These are phyloP conservation scores for Myriosclerotinia curreyana DNA, from an alignment of 2,329 filamentous ascomycete species.

Conservation along the genomic window DNA sequence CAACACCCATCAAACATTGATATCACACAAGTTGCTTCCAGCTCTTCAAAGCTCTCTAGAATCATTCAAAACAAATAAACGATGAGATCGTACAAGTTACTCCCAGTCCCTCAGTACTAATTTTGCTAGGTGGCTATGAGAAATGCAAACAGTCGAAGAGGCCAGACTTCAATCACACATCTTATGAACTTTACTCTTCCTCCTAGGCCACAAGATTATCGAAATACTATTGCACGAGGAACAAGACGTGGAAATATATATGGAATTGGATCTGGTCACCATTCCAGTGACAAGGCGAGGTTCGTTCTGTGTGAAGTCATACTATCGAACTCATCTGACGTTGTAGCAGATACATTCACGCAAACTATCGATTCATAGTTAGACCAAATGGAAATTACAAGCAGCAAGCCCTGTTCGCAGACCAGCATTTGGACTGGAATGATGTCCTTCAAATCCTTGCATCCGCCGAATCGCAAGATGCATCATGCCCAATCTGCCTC, in stretches of 20 bases:
- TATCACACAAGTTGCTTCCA: no score
- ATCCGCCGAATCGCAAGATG: slow-evolving; percentile 81
- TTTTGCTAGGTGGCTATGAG: slow-evolving; percentile 45
- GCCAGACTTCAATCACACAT: slow-evolving; percentile 96
- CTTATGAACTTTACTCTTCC: slow-evolving; percentile 87
- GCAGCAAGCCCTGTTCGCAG: slow-evolving; percentile 78
- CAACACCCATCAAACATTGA: no score
- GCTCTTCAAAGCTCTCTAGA: no score
- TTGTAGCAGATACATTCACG: slow-evolving; percentile 72
- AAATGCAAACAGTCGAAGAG: slow-evolving; percentile 72
- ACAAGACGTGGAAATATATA: slow-evolving; percentile 69
- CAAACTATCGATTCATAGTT: slow-evolving; percentile 96
- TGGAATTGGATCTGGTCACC: slow-evolving; percentile 85
- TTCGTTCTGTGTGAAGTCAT: slow-evolving; percentile 45
- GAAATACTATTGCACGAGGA: slow-evolving; percentile 50
- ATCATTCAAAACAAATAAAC: no score
- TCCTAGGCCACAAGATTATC: slow-evolving; percentile 60
- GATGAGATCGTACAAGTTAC: no score
- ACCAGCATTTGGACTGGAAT: slow-evolving; percentile 86
- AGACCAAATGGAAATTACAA: slow-evolving; percentile 77
- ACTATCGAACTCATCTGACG: slow-evolving; percentile 4
- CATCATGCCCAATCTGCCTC: slow-evolving; percentile 92
- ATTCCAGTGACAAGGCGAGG: slow-evolving; percentile 86
- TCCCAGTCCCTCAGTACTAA: slow-evolving; percentile 22
- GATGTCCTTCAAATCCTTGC: slow-evolving; percentile 88